A percentile compares a stretch with the other conserved stretches of the same genome.
Evolutionary conservation across 2,329 filamentous ascomycete genomes (phyloP).

Genomic region (Stachybotrys chlorohalonatus): DNA sequence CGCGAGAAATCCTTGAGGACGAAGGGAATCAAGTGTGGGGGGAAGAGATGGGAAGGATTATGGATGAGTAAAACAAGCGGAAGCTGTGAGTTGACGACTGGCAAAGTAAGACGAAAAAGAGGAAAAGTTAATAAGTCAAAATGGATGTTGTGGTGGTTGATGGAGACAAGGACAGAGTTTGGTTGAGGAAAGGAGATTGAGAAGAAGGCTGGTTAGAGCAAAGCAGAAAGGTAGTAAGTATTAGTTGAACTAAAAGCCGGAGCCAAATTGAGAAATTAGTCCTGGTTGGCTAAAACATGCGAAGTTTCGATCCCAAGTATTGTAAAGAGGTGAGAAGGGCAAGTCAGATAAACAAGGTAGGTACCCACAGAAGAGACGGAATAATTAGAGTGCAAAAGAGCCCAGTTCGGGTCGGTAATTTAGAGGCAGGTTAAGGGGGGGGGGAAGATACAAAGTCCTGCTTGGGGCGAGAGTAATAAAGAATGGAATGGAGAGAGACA

Average conservation of each 20-base stretch:
- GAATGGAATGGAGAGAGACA: too few relatives aligned
- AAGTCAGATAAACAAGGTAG: background rate
- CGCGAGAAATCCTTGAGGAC: too few relatives aligned
- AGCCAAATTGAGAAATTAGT: background rate
- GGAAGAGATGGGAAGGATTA: too few relatives aligned
- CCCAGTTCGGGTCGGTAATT: too few relatives aligned
- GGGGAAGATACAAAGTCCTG: too few relatives aligned
- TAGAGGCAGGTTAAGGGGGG: too few relatives aligned
- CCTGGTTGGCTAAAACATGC: background rate
- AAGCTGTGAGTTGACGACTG: background rate
- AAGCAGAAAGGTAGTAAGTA: background rate
- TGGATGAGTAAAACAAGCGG: too few relatives aligned
- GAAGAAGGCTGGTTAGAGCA: background rate
- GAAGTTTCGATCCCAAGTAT: background rate
- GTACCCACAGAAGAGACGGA: background rate
- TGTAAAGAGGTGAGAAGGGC: too few relatives aligned
- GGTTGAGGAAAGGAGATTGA: background rate
- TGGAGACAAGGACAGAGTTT: background rate
- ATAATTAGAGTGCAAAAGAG: too few relatives aligned
- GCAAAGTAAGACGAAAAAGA: background rate
- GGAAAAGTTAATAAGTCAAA: background rate
- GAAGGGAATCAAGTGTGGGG: too few relatives aligned
- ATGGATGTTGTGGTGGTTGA: background rate
- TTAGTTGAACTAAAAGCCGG: background rate
- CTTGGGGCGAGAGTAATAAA: too few relatives aligned